Evolutionary conservation across 2,329 filamentous ascomycete genomes (phyloP).

Genomic region (Lecanosticta acicola): DNA sequence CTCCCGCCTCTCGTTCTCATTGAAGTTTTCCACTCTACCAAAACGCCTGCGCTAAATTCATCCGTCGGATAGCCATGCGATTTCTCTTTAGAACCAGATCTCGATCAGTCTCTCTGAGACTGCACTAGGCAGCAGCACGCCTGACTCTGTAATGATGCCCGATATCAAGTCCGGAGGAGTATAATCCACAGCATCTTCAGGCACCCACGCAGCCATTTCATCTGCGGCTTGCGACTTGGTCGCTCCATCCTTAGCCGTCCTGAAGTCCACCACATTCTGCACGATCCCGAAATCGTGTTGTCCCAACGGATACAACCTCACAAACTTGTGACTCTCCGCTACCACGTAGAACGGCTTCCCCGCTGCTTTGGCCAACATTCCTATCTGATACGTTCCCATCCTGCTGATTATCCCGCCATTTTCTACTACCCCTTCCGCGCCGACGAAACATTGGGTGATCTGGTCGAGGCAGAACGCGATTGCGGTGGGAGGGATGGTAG

Average conservation of each 20-base stretch:
- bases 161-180: conserved; percentile 64
- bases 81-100: conserved; percentile 44
- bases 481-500: conserved; percentile 69
- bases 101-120: conserved; percentile 66
- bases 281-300: conserved; percentile 76
- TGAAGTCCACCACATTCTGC: conserved; percentile 73
- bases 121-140: conserved; percentile 63
- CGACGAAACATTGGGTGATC: conserved; percentile 63
- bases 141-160: conserved; percentile 70
- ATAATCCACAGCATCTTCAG: conserved; percentile 55
- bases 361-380: conserved; percentile 66
- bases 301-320: conserved; percentile 74
- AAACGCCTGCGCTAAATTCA: not conserved
- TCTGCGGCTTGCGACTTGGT: conserved; percentile 14
- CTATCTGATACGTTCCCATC: conserved; percentile 82
- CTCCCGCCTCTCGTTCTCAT: not conserved
- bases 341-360: conserved; percentile 84
- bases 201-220: conserved; percentile 18
- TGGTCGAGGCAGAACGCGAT: conserved; percentile 73
- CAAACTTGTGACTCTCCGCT: conserved; percentile 94
- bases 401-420: conserved; percentile 89
- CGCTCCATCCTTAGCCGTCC: conserved; percentile 64
- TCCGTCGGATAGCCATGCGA: not conserved
- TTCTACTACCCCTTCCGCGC: conserved; percentile 80
- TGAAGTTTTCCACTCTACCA: not conserved